Percentiles rank a stretch among this genome's conserved stretches.
phyloP scores from a whole-genome alignment of 805 yeast genomes.

The Zygosaccharomyces siamensis region DNA sequence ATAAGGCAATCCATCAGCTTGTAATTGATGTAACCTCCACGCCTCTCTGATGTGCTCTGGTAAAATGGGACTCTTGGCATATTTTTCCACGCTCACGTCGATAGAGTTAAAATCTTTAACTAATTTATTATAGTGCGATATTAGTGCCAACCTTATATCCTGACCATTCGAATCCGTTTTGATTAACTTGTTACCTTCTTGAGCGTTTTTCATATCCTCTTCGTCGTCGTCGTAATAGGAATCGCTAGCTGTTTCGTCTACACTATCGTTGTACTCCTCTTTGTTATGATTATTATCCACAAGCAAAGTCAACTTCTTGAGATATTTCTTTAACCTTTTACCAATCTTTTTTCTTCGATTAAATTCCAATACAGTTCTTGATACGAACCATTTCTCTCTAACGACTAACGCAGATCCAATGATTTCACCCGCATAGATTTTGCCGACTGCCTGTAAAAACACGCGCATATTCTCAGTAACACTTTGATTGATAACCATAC shows the following conservation, averaged over 20 bases:
- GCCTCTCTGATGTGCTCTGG: conserved; percentile 89
- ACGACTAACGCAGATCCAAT: conserved; percentile 75
- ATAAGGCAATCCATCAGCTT: conserved; percentile 56
- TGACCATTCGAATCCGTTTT: conserved; percentile 25
- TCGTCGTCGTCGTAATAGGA: conserved; percentile 31
- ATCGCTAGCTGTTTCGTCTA: conserved; percentile 31
- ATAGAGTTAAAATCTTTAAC: conserved; percentile 28
- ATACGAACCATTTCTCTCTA: conserved; percentile 50
- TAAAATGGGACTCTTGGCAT: conserved; percentile 53
- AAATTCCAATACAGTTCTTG: conserved; percentile 37
- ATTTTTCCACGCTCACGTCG: conserved; percentile 34
- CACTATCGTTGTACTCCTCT: conserved; percentile 21
- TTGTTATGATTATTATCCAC: conserved; percentile 14
- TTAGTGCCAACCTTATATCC: conserved; percentile 23
- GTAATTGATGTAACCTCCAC: conserved; percentile 69
- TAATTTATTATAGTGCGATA: conserved; percentile 32
- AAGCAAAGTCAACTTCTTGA: conserved; percentile 34
- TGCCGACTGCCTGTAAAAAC: conserved; percentile 79
- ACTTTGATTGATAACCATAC: conserved; percentile 71
- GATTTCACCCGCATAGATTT: conserved; percentile 84
- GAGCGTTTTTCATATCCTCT: conserved; percentile 17
- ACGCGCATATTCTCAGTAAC: conserved; percentile 76
- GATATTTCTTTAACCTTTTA: conserved; percentile 32
- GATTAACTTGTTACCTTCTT: conserved; percentile 24
- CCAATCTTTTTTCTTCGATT: conserved; percentile 40